These are phyloP conservation scores for Leccinellum albellum DNA, from an alignment of 768 basidiomycete genomes.

Conservation along the genomic window DNA sequence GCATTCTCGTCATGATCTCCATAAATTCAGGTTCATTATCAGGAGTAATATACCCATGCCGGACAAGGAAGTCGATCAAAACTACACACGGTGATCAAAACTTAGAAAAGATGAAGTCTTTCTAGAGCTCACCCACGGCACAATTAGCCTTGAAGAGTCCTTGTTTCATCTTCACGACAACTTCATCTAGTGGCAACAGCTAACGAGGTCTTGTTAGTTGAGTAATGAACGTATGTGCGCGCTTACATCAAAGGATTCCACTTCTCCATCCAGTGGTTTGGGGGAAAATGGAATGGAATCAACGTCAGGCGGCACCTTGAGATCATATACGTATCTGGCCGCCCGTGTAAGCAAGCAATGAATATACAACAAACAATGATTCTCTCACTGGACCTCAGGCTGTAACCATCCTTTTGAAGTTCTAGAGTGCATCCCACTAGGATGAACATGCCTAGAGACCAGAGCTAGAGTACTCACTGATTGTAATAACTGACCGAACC, in stretches of 20 bases:
- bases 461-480: conserved; percentile 38
- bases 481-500: conserved; percentile 84
- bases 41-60: conserved; percentile 80
- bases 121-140: conserved; percentile 59
- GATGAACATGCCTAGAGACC: background rate
- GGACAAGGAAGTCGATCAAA: conserved; percentile 84
- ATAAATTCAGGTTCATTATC: conserved; percentile 84
- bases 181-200: conserved; percentile 62
- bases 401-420: conserved; percentile 59
- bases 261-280: conserved; percentile 85
- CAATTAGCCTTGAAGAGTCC: conserved; percentile 93
- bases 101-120: background rate
- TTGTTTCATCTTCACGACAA: conserved; percentile 59
- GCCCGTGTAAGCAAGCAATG: background rate
- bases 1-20: conserved; percentile 73
- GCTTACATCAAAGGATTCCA: conserved; percentile 84
- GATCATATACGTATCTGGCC: conserved; percentile 73
- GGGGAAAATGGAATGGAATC: conserved; percentile 55
- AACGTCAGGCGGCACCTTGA: conserved; percentile 56
- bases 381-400: conserved; percentile 75
- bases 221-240: background rate
- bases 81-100: conserved; percentile 43
- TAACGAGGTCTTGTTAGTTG: conserved; percentile 25
- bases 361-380: background rate
- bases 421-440: conserved; percentile 8